Evolutionary conservation across 2,329 filamentous ascomycete genomes (phyloP), one percentile per base, ranked within the genome.

Genomic region (Penicillium sp.): DNA sequence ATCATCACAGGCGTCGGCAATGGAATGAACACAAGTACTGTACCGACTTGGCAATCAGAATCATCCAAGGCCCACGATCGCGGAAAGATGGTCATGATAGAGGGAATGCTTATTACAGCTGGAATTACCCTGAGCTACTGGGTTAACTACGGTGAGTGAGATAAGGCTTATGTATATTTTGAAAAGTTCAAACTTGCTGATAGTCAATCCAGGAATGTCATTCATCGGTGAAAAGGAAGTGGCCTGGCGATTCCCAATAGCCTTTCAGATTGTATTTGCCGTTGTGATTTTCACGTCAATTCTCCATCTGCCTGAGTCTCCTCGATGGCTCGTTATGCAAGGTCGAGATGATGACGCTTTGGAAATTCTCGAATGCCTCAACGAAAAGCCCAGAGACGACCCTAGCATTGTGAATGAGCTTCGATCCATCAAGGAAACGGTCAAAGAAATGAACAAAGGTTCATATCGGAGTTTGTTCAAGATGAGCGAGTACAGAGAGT

Each of bases 401-500:
- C 67, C 70, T 3, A 71, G 69, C 29, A 68, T 81, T 38, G 62
- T 69, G 22, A 67, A 71, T 31, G 77, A 81, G 54, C 79, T 79
- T 56, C 59, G 69, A 5, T 73, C 77, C 4, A 78, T 81, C 67
- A 78, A 79, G 53, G 77, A 78, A 55, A 78, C 77, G 1, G 78
- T 79, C 6, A 61, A 77, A 41, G 77, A 80, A 58, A 75, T 63
- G 60, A 50, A 75, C 68, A 72, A 75, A 48, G 76, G 60, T 4
- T 79, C 68, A 75, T 84, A 83, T 67, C 63, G 66, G 3, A 82
- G 84, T 58, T 73, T 84, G 21, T 84, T 85, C 69, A 81, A 78
- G 54, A 81, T 81, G 76, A 76, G 73, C 57, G 77, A 80, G 57
- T 75, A 82, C 60, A 74, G 79, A 32, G 77, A 82, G 65, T 75